Conservation (phyloP, 2,329 filamentous ascomycete genomes). For the Talaromyces piceae region DNA sequence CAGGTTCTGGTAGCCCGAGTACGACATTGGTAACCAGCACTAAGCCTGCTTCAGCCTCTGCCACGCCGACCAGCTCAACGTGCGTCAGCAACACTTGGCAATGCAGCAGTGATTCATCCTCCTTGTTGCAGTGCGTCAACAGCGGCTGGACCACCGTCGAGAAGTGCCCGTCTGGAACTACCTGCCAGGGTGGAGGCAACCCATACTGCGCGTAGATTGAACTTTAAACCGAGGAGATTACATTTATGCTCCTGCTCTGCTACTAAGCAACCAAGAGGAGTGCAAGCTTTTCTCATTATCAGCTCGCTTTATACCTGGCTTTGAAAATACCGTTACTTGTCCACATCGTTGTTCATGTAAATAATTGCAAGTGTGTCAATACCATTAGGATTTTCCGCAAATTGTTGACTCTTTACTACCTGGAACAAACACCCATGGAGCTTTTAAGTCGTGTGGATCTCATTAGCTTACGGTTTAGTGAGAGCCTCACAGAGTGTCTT, state of each 20-base stretch:
- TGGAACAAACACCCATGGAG: too few species aligned
- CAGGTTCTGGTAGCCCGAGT: background rate
- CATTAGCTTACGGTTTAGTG: too few species aligned
- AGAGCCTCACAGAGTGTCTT: too few species aligned
- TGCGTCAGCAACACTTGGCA: constrained; percentile 5
- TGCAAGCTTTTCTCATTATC: too few species aligned
- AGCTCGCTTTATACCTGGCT: too few species aligned
- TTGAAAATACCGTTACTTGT: too few species aligned
- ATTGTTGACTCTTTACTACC: too few species aligned
- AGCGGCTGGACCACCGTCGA: constrained; percentile 1
- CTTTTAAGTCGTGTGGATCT: too few species aligned
- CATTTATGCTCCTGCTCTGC: background rate
- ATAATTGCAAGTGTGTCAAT: too few species aligned
- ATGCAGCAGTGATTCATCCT: background rate
- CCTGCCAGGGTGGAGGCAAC: constrained; percentile 4
- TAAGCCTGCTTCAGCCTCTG: background rate
- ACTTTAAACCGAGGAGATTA: too few species aligned
- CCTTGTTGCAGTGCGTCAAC: constrained; percentile 4
- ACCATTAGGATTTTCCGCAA: too few species aligned
- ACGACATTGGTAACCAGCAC: constrained; percentile 5
- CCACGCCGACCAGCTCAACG: constrained; percentile 1
- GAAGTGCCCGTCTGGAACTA: constrained; percentile 1
- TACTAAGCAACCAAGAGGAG: background rate
- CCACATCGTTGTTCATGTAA: too few species aligned
- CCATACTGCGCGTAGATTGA: constrained; percentile 5